Percentiles rank a stretch among this genome's conserved stretches.
phyloP scores from a whole-genome alignment of 768 basidiomycete genomes.

The Termitomyces sp. region DNA sequence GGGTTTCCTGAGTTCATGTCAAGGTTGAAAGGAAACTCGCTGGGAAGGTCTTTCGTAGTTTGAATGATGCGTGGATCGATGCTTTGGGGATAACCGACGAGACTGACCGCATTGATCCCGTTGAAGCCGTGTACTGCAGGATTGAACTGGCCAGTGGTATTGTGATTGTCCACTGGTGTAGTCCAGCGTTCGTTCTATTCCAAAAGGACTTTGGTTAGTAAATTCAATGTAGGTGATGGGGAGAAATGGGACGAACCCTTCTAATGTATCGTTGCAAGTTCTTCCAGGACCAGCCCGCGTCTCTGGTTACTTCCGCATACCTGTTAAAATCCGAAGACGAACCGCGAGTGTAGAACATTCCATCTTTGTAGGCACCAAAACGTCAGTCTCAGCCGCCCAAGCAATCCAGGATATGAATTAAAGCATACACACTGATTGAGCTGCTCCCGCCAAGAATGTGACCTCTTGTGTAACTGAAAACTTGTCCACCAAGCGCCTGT shows the following conservation, averaged over 20 bases:
- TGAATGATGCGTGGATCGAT: constrained; percentile 28
- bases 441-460: constrained; percentile 29
- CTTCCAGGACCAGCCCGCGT: background rate
- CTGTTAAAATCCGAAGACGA: background rate
- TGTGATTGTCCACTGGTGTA: constrained; percentile 32
- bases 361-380: background rate
- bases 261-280: background rate
- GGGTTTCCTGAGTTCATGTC: no score
- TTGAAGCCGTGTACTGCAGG: constrained; percentile 31
- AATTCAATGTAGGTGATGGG: no score
- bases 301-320: background rate
- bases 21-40: no score
- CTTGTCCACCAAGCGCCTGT: background rate
- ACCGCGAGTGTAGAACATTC: background rate
- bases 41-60: no score
- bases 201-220: background rate
- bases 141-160: no score
- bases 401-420: no score
- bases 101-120: constrained; percentile 28
- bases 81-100: constrained; percentile 26
- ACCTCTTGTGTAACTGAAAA: constrained; percentile 22
- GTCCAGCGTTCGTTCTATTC: constrained; percentile 33
- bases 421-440: constrained; percentile 24
- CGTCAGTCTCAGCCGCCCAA: background rate
- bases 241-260: background rate